Evolutionary conservation across 345 rosid species (phyloP).

Genomic region (Odontarrhena argentea): DNA sequence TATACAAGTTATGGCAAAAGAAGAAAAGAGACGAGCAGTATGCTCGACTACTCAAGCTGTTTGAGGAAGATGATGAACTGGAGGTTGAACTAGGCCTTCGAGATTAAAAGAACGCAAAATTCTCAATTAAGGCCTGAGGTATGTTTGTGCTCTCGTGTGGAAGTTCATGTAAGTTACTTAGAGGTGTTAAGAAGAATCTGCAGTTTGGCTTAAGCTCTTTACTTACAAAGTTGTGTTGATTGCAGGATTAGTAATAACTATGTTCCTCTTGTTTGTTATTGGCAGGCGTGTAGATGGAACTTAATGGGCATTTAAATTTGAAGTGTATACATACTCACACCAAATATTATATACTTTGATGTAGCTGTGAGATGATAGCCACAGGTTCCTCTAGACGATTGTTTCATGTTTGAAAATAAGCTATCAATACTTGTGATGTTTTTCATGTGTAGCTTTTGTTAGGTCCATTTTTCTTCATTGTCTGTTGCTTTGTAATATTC

Average conservation of each 20-base stretch:
- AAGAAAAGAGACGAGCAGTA: slow-evolving; percentile 97
- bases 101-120: slow-evolving; percentile 48
- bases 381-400: slow-evolving; percentile 7
- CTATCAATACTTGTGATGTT: background rate
- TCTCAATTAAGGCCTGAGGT: slow-evolving; percentile 17
- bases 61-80: slow-evolving; percentile 97
- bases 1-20: slow-evolving; percentile 91
- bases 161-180: slow-evolving; percentile 11
- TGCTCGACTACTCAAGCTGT: slow-evolving; percentile 88
- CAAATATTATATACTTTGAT: background rate
- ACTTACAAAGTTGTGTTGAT: slow-evolving; percentile 1
- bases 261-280: slow-evolving; percentile 18
- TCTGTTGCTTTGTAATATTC: background rate
- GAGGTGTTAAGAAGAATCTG: background rate
- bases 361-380: slow-evolving; percentile 1
- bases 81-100: slow-evolving; percentile 96
- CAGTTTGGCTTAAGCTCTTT: slow-evolving; percentile 7
- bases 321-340: slow-evolving; percentile 17
- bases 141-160: slow-evolving; percentile 13
- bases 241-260: background rate
- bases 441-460: no score
- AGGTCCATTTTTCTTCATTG: background rate
- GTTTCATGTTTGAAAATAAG: slow-evolving; percentile 13
- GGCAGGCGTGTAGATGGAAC: slow-evolving; percentile 22
- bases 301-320: slow-evolving; percentile 5